Evolutionary conservation across 768 basidiomycete genomes (phyloP).

Genomic region (Mycena crocata): DNA sequence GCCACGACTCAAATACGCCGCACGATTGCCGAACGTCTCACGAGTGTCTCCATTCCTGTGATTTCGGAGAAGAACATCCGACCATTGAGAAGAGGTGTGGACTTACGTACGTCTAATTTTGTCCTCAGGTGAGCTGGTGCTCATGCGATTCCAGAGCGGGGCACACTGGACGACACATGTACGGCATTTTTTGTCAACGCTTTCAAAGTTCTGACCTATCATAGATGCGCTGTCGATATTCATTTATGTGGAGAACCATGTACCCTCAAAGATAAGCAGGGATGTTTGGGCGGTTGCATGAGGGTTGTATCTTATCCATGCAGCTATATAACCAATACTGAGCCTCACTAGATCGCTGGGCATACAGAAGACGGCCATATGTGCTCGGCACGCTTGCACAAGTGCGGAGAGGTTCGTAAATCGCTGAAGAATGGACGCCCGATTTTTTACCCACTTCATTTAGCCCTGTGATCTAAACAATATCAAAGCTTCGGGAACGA

Average conservation of each 20-base stretch:
- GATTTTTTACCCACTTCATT: conserved; percentile 18
- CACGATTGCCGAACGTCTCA: conserved; percentile 68
- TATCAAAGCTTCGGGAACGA: conserved; percentile 43
- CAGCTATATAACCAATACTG: background rate
- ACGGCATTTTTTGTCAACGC: conserved; percentile 30
- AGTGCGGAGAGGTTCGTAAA: conserved; percentile 62
- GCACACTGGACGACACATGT: conserved; percentile 68
- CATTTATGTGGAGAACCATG: conserved; percentile 70
- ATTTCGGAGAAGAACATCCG: conserved; percentile 52
- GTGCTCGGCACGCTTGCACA: conserved; percentile 65
- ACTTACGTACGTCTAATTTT: conserved; percentile 53
- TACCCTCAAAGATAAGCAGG: conserved; percentile 55
- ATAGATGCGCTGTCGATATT: conserved; percentile 61
- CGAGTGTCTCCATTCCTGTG: conserved; percentile 56
- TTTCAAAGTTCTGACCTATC: background rate
- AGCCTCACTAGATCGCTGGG: conserved; percentile 52
- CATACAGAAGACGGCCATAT: conserved; percentile 63
- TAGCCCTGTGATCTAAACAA: conserved; percentile 57
- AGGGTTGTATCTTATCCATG: conserved; percentile 53
- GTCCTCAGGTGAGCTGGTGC: background rate
- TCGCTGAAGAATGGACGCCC: background rate
- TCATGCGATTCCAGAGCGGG: conserved; percentile 60
- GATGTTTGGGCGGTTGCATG: conserved; percentile 64
- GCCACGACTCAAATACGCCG: conserved; percentile 52
- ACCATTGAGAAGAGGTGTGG: conserved; percentile 52